Percentiles rank a stretch among this genome's conserved stretches.
phyloP scores from a whole-genome alignment of 192 early-diverging fungal genomes.

The Coemansia aciculifera region DNA sequence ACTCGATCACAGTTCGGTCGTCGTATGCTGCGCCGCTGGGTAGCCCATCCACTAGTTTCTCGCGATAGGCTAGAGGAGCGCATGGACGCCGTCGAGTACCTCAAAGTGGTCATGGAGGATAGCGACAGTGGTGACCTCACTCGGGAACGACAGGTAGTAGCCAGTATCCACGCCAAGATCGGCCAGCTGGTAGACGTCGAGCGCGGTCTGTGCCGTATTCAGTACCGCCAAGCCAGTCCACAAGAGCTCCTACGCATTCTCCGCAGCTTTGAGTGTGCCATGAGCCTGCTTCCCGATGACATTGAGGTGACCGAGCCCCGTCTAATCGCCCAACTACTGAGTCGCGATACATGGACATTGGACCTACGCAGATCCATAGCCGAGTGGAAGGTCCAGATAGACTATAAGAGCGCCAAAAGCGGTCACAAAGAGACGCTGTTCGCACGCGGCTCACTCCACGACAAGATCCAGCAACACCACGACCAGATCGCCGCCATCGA shows the following conservation, averaged over 20 bases:
- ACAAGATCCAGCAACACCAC: conserved; percentile 52
- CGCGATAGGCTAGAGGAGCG: conserved; percentile 66
- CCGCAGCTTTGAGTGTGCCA: conserved; percentile 57
- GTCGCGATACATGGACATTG: conserved; percentile 45
- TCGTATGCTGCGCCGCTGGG: conserved; percentile 75
- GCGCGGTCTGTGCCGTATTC: conserved; percentile 87
- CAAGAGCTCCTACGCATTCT: conserved; percentile 80
- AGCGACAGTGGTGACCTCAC: conserved; percentile 22
- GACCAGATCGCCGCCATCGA: conserved; percentile 58
- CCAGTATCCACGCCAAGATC: conserved; percentile 52
- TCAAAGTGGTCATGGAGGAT: conserved; percentile 58
- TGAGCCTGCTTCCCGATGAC: conserved; percentile 17
- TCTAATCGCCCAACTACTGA: conserved; percentile 29
- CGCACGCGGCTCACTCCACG: conserved; percentile 54
- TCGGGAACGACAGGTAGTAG: conserved; percentile 17
- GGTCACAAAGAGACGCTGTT: conserved; percentile 64
- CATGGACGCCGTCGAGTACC: conserved; percentile 79
- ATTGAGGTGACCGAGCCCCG: conserved; percentile 24
- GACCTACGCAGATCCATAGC: conserved; percentile 34
- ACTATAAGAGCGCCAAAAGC: conserved; percentile 50
- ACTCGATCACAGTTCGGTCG: conserved; percentile 91
- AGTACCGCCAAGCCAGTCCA: conserved; percentile 76
- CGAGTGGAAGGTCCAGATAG: conserved; percentile 47
- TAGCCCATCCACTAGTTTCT: conserved; percentile 83
- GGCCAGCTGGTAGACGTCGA: conserved; percentile 83